Evolutionary conservation across 73 alveolate species (phyloP).

Genomic region (Stentor roeselii): DNA sequence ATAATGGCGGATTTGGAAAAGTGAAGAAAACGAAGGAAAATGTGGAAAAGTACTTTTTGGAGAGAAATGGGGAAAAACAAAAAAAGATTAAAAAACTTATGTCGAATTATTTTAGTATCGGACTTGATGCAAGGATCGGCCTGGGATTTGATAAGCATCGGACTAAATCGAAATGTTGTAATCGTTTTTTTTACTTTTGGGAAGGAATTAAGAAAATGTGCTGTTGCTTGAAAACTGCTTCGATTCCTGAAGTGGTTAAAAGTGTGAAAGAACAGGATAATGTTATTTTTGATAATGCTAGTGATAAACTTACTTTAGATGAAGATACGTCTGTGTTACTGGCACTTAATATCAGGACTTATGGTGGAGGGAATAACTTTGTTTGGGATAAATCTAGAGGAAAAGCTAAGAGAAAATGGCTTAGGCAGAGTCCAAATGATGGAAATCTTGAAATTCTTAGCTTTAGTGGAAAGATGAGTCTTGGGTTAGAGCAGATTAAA

Average conservation of each 20-base stretch:
- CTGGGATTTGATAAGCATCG: slow-evolving; percentile 79
- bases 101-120: slow-evolving; percentile 86
- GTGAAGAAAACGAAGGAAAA: slow-evolving; percentile 32
- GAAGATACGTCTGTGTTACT: slow-evolving; percentile 82
- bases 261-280: slow-evolving; percentile 14
- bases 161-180: slow-evolving; percentile 60
- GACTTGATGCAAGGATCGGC: slow-evolving; percentile 94
- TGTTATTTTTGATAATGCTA: background rate
- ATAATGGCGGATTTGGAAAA: slow-evolving; percentile 60
- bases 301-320: slow-evolving; percentile 36
- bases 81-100: slow-evolving; percentile 54
- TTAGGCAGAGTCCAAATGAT: slow-evolving; percentile 47
- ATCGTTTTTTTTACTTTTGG: slow-evolving; percentile 78
- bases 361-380: slow-evolving; percentile 86
- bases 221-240: slow-evolving; percentile 31
- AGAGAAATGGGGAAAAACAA: slow-evolving; percentile 33
- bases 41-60: slow-evolving; percentile 12
- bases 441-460: slow-evolving; percentile 66
- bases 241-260: slow-evolving; percentile 28
- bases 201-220: slow-evolving; percentile 91
- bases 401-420: slow-evolving; percentile 27
- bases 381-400: slow-evolving; percentile 66
- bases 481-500: slow-evolving; percentile 46
- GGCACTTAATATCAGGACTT: slow-evolving; percentile 71
- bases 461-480: slow-evolving; percentile 40